Evolutionary conservation across 2,329 filamentous ascomycete genomes (phyloP).

Genomic region (Fusarium verticillioides): DNA sequence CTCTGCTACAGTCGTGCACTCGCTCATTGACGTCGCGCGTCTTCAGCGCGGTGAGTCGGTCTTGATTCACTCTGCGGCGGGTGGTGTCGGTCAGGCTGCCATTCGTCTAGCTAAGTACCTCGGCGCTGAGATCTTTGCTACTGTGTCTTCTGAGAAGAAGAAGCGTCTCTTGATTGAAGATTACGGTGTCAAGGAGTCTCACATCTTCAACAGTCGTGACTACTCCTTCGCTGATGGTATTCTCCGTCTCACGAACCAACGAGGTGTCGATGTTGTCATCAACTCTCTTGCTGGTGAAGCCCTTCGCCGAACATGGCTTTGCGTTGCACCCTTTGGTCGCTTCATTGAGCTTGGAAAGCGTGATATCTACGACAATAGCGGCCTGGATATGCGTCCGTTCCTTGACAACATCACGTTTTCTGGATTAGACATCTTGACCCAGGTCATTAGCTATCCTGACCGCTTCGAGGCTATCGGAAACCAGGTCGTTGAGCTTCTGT

Average conservation of each 20-base stretch:
- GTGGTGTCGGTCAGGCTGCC: neutral
- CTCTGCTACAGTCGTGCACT: neutral
- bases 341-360: constrained; percentile 50
- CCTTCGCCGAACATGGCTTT: constrained; percentile 49
- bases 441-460: neutral
- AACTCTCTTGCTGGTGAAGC: constrained; percentile 49
- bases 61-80: neutral
- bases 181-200: neutral
- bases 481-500: neutral
- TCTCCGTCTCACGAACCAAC: neutral
- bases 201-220: neutral
- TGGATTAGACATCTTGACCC: neutral
- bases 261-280: constrained; percentile 51
- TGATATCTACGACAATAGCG: neutral
- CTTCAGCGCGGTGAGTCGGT: neutral
- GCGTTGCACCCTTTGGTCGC: constrained; percentile 31
- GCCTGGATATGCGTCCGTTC: neutral
- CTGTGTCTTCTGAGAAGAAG: neutral
- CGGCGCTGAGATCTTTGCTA: neutral
- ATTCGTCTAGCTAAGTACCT: neutral
- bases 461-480: neutral
- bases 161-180: neutral
- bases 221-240: neutral
- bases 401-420: neutral
- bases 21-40: neutral